Percentiles rank a stretch among this genome's conserved stretches.
Evolutionary conservation across 1,284 basidiomycete species (phyloP).

Genomic region (Xanthoconium separans): DNA sequence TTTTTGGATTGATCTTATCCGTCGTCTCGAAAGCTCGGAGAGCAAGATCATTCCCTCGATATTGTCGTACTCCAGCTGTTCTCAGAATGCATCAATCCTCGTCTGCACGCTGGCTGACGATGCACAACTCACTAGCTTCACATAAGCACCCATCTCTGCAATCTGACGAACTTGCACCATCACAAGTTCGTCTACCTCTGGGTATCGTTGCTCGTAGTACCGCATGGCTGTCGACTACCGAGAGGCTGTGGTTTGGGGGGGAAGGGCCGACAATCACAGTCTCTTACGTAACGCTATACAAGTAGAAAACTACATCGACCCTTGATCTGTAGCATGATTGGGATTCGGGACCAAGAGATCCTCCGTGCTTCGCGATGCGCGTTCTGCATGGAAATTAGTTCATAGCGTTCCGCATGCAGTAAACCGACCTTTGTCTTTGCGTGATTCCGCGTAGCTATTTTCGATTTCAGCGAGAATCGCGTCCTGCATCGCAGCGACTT

Average conservation of each 20-base stretch:
- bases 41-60: conserved; percentile 99
- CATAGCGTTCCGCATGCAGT: not conserved
- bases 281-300: conserved; percentile 2
- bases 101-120: not conserved
- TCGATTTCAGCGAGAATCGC: conserved; percentile 75
- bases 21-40: conserved; percentile 93
- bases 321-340: conserved; percentile 19
- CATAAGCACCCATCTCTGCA: conserved; percentile 99
- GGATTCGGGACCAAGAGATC: conserved; percentile 34
- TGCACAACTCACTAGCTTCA: conserved; percentile 80
- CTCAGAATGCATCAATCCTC: not conserved
- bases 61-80: conserved; percentile 95
- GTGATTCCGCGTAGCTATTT: conserved; percentile 26
- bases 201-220: conserved; percentile 80
- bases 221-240: conserved; percentile 48
- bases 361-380: conserved; percentile 15
- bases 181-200: conserved; percentile 94
- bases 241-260: not conserved
- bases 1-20: conserved; percentile 98
- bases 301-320: not conserved
- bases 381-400: conserved; percentile 8
- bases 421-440: conserved; percentile 21
- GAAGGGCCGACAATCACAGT: not conserved
- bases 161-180: conserved; percentile 99
- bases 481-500: conserved; percentile 68